Base-by-base conservation (phyloP, 441 rosid species). In the Croton setiger region DNA sequence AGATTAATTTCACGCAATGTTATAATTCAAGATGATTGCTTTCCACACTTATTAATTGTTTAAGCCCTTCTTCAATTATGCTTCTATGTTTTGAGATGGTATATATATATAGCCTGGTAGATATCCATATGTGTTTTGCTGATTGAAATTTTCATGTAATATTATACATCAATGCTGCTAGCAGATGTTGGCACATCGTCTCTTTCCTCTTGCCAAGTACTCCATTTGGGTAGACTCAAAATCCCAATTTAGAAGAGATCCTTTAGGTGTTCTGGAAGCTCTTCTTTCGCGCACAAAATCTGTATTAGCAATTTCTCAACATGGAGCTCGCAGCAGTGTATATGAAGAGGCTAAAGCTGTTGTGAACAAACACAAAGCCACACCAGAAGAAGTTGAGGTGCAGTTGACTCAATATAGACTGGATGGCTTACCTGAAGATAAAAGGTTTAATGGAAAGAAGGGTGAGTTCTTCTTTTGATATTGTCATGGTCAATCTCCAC, bases 201-300 rank as follows among this genome's bases (percentile, higher is more conserved):
- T 95, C 64, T 95, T 95, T 82, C 92, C 99, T 31, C 71, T 72
- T 11, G 84, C 95, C 27, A 86, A 83, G 84, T 92, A 87, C 69
- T 92, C 99, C 23, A 84, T 95, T 58, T 90, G 99, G 99, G 99
- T 95, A 49, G 99, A 95, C 76, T 92, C 98, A 7, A 95, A 95
- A 79, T 92, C 98, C 71, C 98, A 95, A 83, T 92, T 95, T 68
- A 87, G 99, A 72, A 95, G 98, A 75, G 99, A 95, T 56, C 97
- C 99, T 74, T 71, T 95, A 21, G 97, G 97, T 55, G 98, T 92
- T 56, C 45, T 91, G 58, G 98, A 95, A 73, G 92, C 96, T 31
- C 93, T 95, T 70, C 93, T 95, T 60, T 92, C 96, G 97, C 92
- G 91, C 66, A 78, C 89, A 74, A 91, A 88, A 79, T 95, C 92